Evolutionary conservation across 345 rosid genomes (phyloP).

Genomic region (Chamaenerion angustifolium): DNA sequence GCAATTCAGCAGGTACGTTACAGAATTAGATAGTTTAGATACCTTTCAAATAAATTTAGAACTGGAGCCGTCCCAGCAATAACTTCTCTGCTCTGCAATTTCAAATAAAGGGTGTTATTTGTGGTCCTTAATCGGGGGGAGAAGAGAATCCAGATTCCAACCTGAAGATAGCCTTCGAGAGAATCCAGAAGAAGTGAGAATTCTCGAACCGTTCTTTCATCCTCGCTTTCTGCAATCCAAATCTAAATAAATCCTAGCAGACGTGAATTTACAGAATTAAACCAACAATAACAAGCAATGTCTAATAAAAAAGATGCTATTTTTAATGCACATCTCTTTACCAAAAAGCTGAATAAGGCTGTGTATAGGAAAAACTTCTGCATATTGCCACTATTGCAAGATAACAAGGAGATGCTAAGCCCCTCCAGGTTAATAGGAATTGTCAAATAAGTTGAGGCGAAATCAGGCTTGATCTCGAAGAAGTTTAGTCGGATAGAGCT

Average conservation of each 20-base stretch:
- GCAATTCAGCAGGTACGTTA: too few relatives aligned
- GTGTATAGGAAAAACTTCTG: too few relatives aligned
- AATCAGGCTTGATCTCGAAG: too few relatives aligned
- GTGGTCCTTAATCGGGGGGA: not conserved
- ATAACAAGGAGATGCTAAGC: too few relatives aligned
- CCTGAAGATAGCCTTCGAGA: constrained; percentile 20
- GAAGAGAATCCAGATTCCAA: not conserved
- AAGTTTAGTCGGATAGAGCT: too few relatives aligned
- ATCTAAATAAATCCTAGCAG: constrained; percentile 23
- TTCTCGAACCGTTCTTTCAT: constrained; percentile 68
- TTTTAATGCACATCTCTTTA: too few relatives aligned
- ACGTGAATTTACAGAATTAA: constrained; percentile 5
- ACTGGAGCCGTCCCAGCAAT: constrained; percentile 12
- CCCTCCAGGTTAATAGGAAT: too few relatives aligned
- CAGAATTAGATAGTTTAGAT: not conserved
- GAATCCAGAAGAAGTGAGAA: constrained; percentile 58
- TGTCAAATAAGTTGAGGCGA: too few relatives aligned
- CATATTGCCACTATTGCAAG: too few relatives aligned
- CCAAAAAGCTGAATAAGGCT: too few relatives aligned
- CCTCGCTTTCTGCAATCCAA: constrained; percentile 64
- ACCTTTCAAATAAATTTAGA: constrained; percentile 52
- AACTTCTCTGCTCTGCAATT: constrained; percentile 23
- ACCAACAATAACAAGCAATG: not conserved
- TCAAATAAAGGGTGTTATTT: constrained; percentile 7
- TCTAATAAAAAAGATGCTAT: too few relatives aligned